Base-by-base conservation (phyloP, 2,329 filamentous ascomycete genomes). In the Botrytis fabae region DNA sequence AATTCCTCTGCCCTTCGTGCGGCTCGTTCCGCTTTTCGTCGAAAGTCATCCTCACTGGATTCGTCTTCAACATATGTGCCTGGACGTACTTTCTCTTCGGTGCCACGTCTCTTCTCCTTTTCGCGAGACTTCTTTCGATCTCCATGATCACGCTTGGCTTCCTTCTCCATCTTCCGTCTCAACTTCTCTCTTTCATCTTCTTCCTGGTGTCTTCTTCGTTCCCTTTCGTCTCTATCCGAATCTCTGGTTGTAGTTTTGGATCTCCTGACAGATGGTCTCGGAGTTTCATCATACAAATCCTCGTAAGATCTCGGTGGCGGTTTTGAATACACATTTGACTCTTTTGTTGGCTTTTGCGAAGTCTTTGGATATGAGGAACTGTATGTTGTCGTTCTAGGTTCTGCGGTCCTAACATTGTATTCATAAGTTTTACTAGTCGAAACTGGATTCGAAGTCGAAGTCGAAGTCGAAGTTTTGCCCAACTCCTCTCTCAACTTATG, bases 401-500 rank as follows among this genome's bases (percentile, higher is more conserved):
- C 86, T 22, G 86, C 84, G 4, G 85, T 86, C 75, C 84, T 83
- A 61, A 89, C 82, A 63, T 81, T 77, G 70, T 77, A 80, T 64
- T 89, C 84, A 78, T 84, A 82, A 70, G 82, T 78, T 20, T 85
- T 80, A 32, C 84, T 81, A n/a, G 54, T 32, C 32, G 60, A 32
- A 79, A 61, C 79, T 22, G 69, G 10, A 40, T 40, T 63, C 80
- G 76, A 76, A 79, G 59, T 70, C 80, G 76, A 76, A 79, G 62
- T 79, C 20, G 69, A 54, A 38, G 59, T 38, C 12, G 69, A 42
- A 42, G 40, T 71, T 46, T 72, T 71, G 62, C 77, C 76, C 76
- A 78, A 81, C 79, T 82, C 88, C 83, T 82, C 88, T 89, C 80
- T 87, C 87, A 78, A 83, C 80, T 91, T 89, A 69, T 88, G 89